Evolutionary conservation across 345 rosid species (phyloP), one percentile per base, ranked within the genome.

Genomic region (Ceriops zippeliana): DNA sequence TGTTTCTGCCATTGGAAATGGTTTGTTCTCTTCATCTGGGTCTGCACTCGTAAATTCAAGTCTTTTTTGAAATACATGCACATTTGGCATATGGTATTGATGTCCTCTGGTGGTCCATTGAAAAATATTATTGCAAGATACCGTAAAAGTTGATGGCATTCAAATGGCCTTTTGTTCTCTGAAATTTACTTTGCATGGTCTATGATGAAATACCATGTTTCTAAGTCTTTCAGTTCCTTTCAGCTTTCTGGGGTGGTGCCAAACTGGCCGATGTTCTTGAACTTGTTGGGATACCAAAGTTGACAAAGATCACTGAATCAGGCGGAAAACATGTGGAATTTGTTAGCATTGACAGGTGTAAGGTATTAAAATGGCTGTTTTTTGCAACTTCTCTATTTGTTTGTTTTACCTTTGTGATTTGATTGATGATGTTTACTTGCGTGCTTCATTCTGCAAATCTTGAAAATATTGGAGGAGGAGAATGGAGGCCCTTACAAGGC

Each of bases 401-500:
- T 34, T 35, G 16, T 28, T 20, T 56, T 34, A 24, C 13, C 22
- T 70, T 53, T 60, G 27, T 66, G 57, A 60, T 31, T 42, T 26
- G 31, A 31, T 9, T 6, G 35, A 28, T n/a, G 35, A 5, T 53
- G 32, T 65, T 58, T 20, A 63, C 52, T 52, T 38, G 35, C 21
- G 8, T 49, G 42, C 24, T 72, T 32, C 58, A 7, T 49, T 70
- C 15, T 65, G 17, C 57, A 35, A n/a, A 28, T 38, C 19, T 57
- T 60, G 60, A 3, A 75, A 56, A 34, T 64, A 66, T 42, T 70
- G 30, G 77, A 95, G 99, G 98, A 95, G 84, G 99, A 95, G 87
- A 90, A 90, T 28, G 99, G 99, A 32, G 99, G 98, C n/a, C 98
- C 99, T 13, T 95, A 88, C 65, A 95, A 90, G 83, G 99, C 96